phyloP scores from a whole-genome alignment of 805 yeast species.

The Suhomyces prunicola region DNA sequence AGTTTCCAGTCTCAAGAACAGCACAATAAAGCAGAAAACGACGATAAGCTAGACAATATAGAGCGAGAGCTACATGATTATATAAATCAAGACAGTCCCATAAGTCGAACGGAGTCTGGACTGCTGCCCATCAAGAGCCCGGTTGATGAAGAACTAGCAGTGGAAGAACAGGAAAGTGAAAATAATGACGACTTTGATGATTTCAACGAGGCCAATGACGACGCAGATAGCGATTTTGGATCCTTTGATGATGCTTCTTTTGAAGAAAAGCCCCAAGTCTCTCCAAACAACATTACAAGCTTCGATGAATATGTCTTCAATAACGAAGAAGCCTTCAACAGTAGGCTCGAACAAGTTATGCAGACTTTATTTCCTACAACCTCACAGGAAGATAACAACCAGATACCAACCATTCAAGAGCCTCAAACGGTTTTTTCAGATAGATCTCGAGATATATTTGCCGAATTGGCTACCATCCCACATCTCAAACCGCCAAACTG shows the following conservation, averaged over 20 bases:
- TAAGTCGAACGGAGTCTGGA: neutral
- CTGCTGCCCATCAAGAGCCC: neutral
- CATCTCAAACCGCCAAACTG: constrained; percentile 61
- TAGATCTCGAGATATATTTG: constrained; percentile 40
- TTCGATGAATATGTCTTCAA: constrained; percentile 14
- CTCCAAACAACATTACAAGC: neutral
- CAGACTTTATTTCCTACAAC: constrained; percentile 8
- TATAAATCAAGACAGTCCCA: neutral
- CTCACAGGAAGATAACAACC: neutral
- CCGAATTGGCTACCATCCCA: constrained; percentile 46
- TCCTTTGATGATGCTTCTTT: constrained; percentile 36
- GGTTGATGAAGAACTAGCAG: neutral
- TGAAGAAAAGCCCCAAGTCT: constrained; percentile 16
- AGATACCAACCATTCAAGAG: neutral
- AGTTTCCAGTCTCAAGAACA: neutral
- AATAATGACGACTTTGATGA: constrained; percentile 8
- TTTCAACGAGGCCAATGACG: constrained; percentile 15
- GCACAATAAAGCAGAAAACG: neutral
- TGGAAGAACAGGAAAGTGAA: neutral
- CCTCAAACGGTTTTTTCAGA: constrained; percentile 20
- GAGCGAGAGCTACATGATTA: neutral
- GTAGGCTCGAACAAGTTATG: constrained; percentile 11
- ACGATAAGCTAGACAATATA: neutral
- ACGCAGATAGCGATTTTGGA: constrained; percentile 37
- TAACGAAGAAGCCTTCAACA: constrained; percentile 9